These are phyloP conservation scores for Fomitopsis schrenkii DNA, from an alignment of 1,284 basidiomycete genomes.

Conservation along the genomic window DNA sequence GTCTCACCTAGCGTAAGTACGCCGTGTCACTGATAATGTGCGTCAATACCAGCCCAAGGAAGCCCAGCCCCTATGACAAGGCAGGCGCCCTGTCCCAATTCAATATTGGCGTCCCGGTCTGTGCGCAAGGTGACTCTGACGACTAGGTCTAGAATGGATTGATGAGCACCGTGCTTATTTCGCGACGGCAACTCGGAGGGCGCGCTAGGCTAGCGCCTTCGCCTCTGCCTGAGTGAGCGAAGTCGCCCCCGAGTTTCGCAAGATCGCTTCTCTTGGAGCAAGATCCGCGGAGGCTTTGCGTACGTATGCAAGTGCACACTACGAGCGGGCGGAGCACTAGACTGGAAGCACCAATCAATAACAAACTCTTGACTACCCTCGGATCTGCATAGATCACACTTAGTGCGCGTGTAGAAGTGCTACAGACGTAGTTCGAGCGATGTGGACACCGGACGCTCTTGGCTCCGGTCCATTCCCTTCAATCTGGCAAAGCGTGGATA, in stretches of 20 bases:
- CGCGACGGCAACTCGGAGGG: neutral
- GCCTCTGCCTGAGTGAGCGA: neutral
- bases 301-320: neutral
- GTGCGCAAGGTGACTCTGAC: neutral
- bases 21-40: neutral
- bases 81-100: neutral
- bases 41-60: neutral
- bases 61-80: neutral
- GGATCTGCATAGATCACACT: neutral
- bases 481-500: neutral
- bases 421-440: neutral
- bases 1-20: neutral
- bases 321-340: neutral
- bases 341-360: neutral
- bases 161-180: neutral
- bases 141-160: neutral
- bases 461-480: neutral
- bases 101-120: neutral
- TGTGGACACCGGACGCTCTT: neutral
- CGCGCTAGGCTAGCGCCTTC: neutral
- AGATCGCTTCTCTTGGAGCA: neutral
- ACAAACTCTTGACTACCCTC: neutral
- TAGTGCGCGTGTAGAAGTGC: neutral
- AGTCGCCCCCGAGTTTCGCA: neutral
- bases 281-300: neutral